A percentile compares a stretch with the other conserved stretches of the same genome.
These are phyloP conservation scores for Bonia amplexicaulis DNA, from an alignment of 176 grass and related monocot genomes.

Conservation along the genomic window DNA sequence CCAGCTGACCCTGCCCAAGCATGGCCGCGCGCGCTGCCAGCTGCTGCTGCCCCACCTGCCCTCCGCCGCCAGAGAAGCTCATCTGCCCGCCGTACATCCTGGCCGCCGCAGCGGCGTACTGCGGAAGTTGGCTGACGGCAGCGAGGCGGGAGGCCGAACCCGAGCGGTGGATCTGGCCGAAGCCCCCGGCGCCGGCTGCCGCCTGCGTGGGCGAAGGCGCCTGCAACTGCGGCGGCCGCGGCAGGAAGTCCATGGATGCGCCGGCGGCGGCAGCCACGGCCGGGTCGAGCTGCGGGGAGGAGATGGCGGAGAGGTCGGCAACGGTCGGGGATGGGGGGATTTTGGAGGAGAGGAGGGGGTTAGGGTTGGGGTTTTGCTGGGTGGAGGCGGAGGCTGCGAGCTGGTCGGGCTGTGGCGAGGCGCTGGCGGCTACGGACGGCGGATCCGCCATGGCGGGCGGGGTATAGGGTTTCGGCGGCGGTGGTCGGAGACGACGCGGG, in stretches of 20 bases:
- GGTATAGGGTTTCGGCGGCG: constrained; percentile 34
- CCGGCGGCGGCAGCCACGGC: constrained; percentile 18
- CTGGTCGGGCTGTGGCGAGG: constrained; percentile 56
- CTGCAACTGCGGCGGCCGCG: constrained; percentile 55
- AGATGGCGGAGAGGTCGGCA: constrained; percentile 50
- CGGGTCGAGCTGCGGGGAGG: constrained; percentile 55
- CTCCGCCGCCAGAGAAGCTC: constrained; percentile 64
- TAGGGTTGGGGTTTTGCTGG: constrained; percentile 64
- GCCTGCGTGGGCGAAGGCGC: constrained; percentile 56
- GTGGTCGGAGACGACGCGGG: constrained; percentile 36
- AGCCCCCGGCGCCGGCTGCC: constrained; percentile 26
- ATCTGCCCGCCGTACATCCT: constrained; percentile 82
- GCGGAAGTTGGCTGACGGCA: constrained; percentile 39
- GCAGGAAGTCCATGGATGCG: constrained; percentile 38
- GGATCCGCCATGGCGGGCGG: constrained; percentile 57
- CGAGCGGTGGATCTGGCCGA: constrained; percentile 54
- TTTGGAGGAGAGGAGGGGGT: constrained; percentile 46
- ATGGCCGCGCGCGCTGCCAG: constrained; percentile 54
- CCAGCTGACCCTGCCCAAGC: constrained; percentile 65
- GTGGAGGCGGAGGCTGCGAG: constrained; percentile 37
- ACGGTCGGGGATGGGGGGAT: constrained; percentile 67
- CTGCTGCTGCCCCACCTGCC: constrained; percentile 56
- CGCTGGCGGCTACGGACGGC: constrained; percentile 34
- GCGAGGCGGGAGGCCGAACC: constrained; percentile 42
- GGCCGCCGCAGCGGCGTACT: constrained; percentile 49